Percentiles rank a stretch among this genome's conserved stretches.
phyloP scores from a whole-genome alignment of 768 basidiomycete species.

The Calocera cornea region DNA sequence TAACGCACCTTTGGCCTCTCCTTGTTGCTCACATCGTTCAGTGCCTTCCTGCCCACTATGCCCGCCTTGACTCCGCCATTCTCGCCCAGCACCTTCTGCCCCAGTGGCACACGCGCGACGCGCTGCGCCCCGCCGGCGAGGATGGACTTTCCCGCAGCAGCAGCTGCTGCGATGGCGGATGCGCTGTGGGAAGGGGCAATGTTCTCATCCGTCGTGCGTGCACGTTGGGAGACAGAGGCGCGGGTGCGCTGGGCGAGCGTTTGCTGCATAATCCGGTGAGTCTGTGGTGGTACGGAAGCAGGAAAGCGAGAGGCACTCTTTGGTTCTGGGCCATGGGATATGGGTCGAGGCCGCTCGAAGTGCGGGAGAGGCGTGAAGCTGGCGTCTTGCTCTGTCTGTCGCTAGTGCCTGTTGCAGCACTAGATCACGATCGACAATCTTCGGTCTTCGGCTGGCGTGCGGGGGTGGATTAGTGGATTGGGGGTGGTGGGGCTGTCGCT shows the following conservation, averaged over 20 bases:
- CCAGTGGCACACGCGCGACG: neutral
- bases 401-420: no score
- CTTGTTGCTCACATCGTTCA: neutral
- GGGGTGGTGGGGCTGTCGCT: no score
- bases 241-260: neutral
- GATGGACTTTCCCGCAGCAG: neutral
- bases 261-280: neutral
- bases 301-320: neutral
- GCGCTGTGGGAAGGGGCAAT: neutral
- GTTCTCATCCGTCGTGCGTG: constrained; percentile 1
- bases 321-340: neutral
- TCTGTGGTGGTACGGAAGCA: neutral
- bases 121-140: neutral
- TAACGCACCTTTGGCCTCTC: neutral
- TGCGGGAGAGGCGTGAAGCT: neutral
- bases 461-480: no score
- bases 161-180: neutral
- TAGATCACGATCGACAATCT: no score
- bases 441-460: no score
- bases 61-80: neutral
- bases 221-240: neutral
- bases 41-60: neutral
- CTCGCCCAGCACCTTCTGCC: neutral
- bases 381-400: neutral
- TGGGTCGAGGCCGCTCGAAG: neutral